These are phyloP conservation scores for Papilionanthe hybrid DNA, from an alignment of 116 monocot species.

Conservation along the genomic window DNA sequence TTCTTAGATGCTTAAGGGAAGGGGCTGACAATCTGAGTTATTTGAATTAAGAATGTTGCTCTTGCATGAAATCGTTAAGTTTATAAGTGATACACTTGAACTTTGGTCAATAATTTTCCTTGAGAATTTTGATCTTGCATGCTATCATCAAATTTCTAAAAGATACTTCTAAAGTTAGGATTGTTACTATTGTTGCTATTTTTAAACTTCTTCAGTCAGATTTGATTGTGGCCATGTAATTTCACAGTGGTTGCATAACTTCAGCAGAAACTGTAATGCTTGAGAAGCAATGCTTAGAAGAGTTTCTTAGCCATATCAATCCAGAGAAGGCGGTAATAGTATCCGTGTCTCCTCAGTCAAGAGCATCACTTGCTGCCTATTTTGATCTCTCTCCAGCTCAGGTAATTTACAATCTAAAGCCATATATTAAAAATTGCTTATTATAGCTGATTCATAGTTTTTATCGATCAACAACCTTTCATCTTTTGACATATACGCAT, in stretches of 20 bases:
- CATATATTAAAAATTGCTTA: background rate
- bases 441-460: background rate
- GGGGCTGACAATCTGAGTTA: no score
- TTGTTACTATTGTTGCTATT: background rate
- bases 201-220: background rate
- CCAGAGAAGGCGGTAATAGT: constrained; percentile 72
- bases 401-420: constrained; percentile 31
- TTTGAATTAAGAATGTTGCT: no score
- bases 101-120: no score
- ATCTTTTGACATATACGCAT: background rate
- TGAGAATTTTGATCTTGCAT: background rate
- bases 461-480: background rate
- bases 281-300: constrained; percentile 96
- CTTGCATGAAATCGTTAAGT: no score
- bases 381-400: constrained; percentile 77
- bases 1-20: no score
- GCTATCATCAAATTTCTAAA: background rate
- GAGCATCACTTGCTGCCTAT: constrained; percentile 83
- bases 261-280: constrained; percentile 99
- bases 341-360: constrained; percentile 93
- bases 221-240: constrained; percentile 6
- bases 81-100: no score
- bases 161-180: background rate
- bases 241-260: constrained; percentile 93
- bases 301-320: constrained; percentile 62